These are phyloP conservation scores for Dothistroma pini DNA, from an alignment of 2,329 filamentous ascomycete species.

Conservation along the genomic window DNA sequence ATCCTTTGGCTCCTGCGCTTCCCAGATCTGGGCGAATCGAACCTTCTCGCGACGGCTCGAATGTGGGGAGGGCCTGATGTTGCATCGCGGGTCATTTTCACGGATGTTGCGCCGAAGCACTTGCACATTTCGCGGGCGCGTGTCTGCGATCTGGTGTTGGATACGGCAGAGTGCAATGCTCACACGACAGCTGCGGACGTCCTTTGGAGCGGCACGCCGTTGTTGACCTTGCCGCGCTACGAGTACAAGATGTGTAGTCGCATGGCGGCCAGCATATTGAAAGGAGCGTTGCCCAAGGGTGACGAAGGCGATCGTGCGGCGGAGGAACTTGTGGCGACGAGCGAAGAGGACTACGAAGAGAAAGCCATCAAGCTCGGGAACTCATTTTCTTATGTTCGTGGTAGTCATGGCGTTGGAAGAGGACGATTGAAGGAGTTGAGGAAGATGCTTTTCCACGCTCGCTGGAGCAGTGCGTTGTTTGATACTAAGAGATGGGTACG, in stretches of 20 bases:
- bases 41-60: slow-evolving; percentile 74
- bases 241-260: slow-evolving; percentile 98
- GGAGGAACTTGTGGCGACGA: slow-evolving; percentile 69
- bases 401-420: slow-evolving; percentile 24
- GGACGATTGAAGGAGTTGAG: slow-evolving; percentile 77
- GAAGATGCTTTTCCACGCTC: slow-evolving; percentile 73
- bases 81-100: slow-evolving; percentile 84
- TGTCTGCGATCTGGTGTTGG: slow-evolving; percentile 90
- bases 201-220: slow-evolving; percentile 90
- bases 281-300: slow-evolving; percentile 74
- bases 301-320: slow-evolving; percentile 65
- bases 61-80: slow-evolving; percentile 83
- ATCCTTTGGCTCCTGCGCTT: slow-evolving; percentile 96
- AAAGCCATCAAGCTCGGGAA: slow-evolving; percentile 66
- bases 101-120: slow-evolving; percentile 92
- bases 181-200: slow-evolving; percentile 97
- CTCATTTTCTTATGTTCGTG: slow-evolving; percentile 57
- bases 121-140: slow-evolving; percentile 89
- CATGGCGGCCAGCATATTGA: slow-evolving; percentile 93
- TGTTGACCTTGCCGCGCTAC: slow-evolving; percentile 86
- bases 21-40: slow-evolving; percentile 84
- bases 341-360: slow-evolving; percentile 81
- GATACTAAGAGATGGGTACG: slow-evolving; percentile 87
- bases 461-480: slow-evolving; percentile 85
- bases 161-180: slow-evolving; percentile 96